Percentiles rank a stretch among this genome's conserved stretches.
Evolutionary conservation across 257 asterid species (phyloP).

Genomic region (Penstemon barbatus): DNA sequence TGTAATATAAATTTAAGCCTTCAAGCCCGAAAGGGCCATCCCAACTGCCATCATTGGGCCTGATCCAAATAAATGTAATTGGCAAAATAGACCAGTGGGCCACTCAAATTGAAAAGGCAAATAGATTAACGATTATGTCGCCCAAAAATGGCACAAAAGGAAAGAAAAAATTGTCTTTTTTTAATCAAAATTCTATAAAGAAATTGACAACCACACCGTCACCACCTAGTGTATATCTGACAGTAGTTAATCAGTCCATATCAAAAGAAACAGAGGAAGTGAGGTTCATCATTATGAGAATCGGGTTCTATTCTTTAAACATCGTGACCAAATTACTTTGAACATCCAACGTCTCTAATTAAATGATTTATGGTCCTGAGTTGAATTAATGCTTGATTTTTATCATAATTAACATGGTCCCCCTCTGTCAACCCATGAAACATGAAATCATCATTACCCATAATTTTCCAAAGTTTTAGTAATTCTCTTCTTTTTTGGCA

Average conservation of each 20-base stretch:
- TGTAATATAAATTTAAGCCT: too few species aligned
- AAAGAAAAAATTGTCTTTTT: too few species aligned
- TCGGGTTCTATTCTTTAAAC: slow-evolving; percentile 31
- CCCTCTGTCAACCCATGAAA: slow-evolving; percentile 29
- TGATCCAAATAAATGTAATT: too few species aligned
- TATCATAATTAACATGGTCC: slow-evolving; percentile 18
- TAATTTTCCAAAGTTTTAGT: slow-evolving; percentile 11
- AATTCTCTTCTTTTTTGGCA: slow-evolving; percentile 9
- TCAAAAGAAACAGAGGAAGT: slow-evolving; percentile 18
- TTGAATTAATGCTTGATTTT: slow-evolving; percentile 11
- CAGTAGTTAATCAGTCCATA: not conserved
- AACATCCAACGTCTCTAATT: slow-evolving; percentile 33
- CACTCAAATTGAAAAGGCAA: too few species aligned
- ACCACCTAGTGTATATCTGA: too few species aligned
- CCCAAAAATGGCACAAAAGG: too few species aligned
- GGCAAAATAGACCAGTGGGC: too few species aligned
- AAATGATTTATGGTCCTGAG: slow-evolving; percentile 24
- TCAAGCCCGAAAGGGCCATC: too few species aligned
- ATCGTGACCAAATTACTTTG: slow-evolving; percentile 16
- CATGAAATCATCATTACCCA: slow-evolving; percentile 30
- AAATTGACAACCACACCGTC: too few species aligned
- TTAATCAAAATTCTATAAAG: too few species aligned
- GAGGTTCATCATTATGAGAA: slow-evolving; percentile 28
- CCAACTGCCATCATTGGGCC: too few species aligned
- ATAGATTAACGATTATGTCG: too few species aligned